These are phyloP conservation scores for Forsythia viridissima DNA, from an alignment of 257 asterid species.

Conservation along the genomic window DNA sequence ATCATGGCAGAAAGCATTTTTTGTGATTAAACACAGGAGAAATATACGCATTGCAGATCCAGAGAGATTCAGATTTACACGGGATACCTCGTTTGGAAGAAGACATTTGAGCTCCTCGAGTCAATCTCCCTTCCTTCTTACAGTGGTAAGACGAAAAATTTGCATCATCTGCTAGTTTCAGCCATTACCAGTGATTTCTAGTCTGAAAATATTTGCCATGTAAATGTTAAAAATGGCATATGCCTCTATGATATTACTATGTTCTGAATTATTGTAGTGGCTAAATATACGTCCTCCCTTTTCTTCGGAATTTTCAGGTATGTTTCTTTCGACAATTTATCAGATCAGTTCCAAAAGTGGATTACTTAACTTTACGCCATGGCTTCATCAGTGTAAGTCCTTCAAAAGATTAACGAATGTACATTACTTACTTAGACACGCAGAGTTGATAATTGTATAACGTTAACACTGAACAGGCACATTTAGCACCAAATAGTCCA, in stretches of 20 bases:
- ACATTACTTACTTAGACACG: neutral
- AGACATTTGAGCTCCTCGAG: slow-evolving; percentile 67
- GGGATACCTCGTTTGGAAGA: slow-evolving; percentile 64
- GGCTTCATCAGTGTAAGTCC: slow-evolving; percentile 55
- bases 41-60: slow-evolving; percentile 39
- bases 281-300: neutral
- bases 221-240: neutral
- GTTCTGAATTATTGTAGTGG: neutral
- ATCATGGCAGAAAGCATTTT: neutral
- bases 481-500: slow-evolving; percentile 49
- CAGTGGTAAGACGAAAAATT: slow-evolving; percentile 39
- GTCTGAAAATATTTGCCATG: neutral
- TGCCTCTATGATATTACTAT: neutral
- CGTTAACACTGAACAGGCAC: slow-evolving; percentile 41
- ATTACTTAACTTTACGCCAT: slow-evolving; percentile 58
- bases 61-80: slow-evolving; percentile 57
- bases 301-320: slow-evolving; percentile 34
- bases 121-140: slow-evolving; percentile 41
- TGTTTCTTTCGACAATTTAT: slow-evolving; percentile 65
- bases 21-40: neutral
- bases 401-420: neutral
- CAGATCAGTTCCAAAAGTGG: slow-evolving; percentile 57
- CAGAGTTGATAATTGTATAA: neutral
- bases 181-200: neutral
- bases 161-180: neutral